Evolutionary conservation across 805 yeast species (phyloP).

Genomic region (Zygotorulaspora sp.): DNA sequence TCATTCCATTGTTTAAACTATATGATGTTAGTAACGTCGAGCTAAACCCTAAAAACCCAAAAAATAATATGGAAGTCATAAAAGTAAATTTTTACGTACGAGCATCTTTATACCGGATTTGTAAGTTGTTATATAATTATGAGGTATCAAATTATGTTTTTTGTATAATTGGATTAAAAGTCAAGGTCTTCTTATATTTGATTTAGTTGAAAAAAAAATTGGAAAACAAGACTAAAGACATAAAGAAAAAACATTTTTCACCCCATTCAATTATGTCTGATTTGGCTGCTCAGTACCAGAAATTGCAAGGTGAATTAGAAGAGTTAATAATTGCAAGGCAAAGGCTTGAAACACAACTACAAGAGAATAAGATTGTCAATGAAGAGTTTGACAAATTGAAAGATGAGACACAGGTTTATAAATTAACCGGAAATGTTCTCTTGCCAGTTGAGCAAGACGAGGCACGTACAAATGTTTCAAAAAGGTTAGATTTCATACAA

Average conservation of each 20-base stretch:
- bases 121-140: too few relatives aligned
- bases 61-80: too few relatives aligned
- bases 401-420: slow-evolving; percentile 73
- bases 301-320: slow-evolving; percentile 43
- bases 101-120: too few relatives aligned
- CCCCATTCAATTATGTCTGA: too few relatives aligned
- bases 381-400: slow-evolving; percentile 67
- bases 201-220: slow-evolving; percentile 1
- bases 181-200: too few relatives aligned
- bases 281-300: slow-evolving; percentile 34
- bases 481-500: slow-evolving; percentile 83
- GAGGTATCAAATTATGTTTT: too few relatives aligned
- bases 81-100: too few relatives aligned
- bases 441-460: slow-evolving; percentile 84
- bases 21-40: slow-evolving; percentile 3
- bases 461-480: slow-evolving; percentile 77
- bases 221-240: neutral
- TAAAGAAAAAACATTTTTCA: too few relatives aligned
- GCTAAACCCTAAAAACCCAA: too few relatives aligned
- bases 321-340: slow-evolving; percentile 71
- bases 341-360: slow-evolving; percentile 85
- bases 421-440: slow-evolving; percentile 86
- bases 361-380: slow-evolving; percentile 86
- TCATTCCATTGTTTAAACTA: slow-evolving; percentile 51
- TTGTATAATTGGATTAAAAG: too few relatives aligned